phyloP scores from a whole-genome alignment of 257 asterid species.

The Penstemon davidsonii region DNA sequence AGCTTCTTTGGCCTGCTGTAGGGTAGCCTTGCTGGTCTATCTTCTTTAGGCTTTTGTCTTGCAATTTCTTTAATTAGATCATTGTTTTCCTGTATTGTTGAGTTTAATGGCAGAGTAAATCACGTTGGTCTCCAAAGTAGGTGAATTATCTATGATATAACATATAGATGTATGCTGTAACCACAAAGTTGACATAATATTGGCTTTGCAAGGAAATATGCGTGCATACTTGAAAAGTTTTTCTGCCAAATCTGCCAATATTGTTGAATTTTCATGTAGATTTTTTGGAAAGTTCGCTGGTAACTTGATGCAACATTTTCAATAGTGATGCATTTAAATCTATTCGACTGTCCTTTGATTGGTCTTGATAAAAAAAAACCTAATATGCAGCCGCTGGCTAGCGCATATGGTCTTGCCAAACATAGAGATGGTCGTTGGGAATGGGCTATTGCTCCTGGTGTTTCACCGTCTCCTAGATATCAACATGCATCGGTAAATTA shows the following conservation, averaged over 20 bases:
- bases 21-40: not conserved
- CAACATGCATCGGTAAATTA: conserved; percentile 94
- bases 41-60: not conserved
- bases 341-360: conserved; percentile 5
- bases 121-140: too few species aligned
- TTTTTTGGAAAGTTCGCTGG: not conserved
- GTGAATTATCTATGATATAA: too few species aligned
- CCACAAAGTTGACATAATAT: not conserved
- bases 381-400: conserved; percentile 76
- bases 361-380: conserved; percentile 8
- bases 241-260: not conserved
- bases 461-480: conserved; percentile 94
- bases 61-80: not conserved
- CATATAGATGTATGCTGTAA: not conserved
- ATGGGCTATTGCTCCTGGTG: conserved; percentile 99
- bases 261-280: not conserved
- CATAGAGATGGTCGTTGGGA: conserved; percentile 99
- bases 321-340: not conserved
- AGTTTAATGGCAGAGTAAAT: too few species aligned
- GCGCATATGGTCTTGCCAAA: conserved; percentile 98
- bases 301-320: not conserved
- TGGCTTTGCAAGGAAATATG: too few species aligned
- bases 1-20: not conserved
- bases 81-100: not conserved
- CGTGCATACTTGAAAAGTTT: not conserved